Evolutionary conservation across 371 early-diverging fungal species (phyloP).

Genomic region (Caulochytrium protostelioides): DNA sequence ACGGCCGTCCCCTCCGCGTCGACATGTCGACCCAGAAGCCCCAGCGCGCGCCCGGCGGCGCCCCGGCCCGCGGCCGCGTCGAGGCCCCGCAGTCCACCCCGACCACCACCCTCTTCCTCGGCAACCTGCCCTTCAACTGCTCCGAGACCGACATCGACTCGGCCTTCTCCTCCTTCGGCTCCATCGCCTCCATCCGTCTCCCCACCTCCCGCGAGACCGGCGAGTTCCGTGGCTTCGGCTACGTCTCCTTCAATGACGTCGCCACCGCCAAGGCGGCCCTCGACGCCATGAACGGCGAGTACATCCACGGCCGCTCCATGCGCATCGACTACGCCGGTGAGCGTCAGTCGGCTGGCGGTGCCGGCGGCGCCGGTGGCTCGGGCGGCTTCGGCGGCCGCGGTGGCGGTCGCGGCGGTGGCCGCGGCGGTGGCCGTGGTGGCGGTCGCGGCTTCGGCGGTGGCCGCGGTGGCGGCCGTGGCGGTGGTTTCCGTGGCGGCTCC

Average conservation of each 20-base stretch:
- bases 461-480: slow-evolving; percentile 1
- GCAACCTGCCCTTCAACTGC: slow-evolving; percentile 50
- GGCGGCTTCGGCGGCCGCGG: slow-evolving; percentile 17
- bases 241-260: slow-evolving; percentile 37
- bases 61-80: slow-evolving; percentile 1
- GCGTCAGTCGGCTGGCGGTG: slow-evolving; percentile 13
- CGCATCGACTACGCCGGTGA: slow-evolving; percentile 30
- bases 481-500: slow-evolving; percentile 3
- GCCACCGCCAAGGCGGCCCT: slow-evolving; percentile 38
- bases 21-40: slow-evolving; percentile 14
- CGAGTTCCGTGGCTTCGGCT: slow-evolving; percentile 28
- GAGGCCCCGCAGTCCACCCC: slow-evolving; percentile 21
- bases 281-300: slow-evolving; percentile 36
- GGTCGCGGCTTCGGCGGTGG: background rate
- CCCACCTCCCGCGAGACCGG: slow-evolving; percentile 15
- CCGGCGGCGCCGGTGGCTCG: slow-evolving; percentile 7
- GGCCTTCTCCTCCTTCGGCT: slow-evolving; percentile 13
- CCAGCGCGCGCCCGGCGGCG: slow-evolving; percentile 3
- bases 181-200: slow-evolving; percentile 14
- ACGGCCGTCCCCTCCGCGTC: slow-evolving; percentile 42
- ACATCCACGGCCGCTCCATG: slow-evolving; percentile 40
- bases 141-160: slow-evolving; percentile 14
- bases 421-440: slow-evolving; percentile 3
- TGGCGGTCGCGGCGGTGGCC: slow-evolving; percentile 11
- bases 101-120: slow-evolving; percentile 54